Conservation (phyloP, 2,329 filamentous ascomycete genomes). For the Parascedosporium putredinis region DNA sequence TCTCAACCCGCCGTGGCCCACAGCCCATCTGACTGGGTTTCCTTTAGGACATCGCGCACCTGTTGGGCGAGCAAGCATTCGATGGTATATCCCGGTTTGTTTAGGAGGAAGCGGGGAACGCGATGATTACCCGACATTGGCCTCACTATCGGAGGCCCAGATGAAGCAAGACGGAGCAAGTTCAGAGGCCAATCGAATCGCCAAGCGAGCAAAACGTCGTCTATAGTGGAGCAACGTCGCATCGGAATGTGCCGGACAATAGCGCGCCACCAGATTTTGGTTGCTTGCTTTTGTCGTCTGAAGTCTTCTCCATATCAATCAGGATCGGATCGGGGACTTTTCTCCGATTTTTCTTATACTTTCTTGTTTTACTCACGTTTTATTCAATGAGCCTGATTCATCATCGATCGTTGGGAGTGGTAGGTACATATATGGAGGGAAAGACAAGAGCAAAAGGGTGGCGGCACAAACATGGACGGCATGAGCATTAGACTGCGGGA, state of each 20-base stretch:
- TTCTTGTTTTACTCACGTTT: too few species aligned
- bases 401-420: too few species aligned
- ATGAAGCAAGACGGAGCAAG: neutral
- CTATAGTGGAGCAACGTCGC: neutral
- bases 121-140: constrained; percentile 1
- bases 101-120: neutral
- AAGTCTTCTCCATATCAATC: neutral
- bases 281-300: neutral
- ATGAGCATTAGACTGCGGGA: too few species aligned
- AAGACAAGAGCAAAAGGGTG: too few species aligned
- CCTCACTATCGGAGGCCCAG: neutral
- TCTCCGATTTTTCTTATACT: too few species aligned
- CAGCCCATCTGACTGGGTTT: constrained; percentile 1
- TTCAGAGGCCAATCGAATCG: neutral
- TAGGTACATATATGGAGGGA: too few species aligned
- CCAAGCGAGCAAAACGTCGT: neutral
- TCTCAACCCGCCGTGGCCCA: neutral
- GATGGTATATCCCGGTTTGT: neutral
- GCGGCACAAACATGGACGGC: too few species aligned
- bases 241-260: neutral
- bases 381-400: too few species aligned
- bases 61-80: too few species aligned
- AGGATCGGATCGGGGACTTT: neutral
- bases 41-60: neutral
- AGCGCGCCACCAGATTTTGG: neutral